Evolutionary conservation across 345 rosid species (phyloP).

Genomic region (Streptanthus diversifolius): DNA sequence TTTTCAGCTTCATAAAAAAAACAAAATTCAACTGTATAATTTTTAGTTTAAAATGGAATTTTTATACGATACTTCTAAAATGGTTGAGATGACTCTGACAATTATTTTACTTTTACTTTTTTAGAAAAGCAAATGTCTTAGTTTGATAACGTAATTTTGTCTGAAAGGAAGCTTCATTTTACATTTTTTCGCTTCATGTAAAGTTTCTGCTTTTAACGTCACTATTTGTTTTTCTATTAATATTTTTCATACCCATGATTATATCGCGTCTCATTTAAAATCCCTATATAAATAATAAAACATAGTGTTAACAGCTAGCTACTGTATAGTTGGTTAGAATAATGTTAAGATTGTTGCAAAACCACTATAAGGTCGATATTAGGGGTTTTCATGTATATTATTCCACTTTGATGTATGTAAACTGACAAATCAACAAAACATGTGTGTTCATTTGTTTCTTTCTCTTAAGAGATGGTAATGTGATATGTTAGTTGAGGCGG

Average conservation of each 20-base stretch:
- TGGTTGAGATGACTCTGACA: neutral
- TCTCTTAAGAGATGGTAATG: neutral
- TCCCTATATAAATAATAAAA: neutral
- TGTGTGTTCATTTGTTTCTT: neutral
- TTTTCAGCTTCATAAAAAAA: neutral
- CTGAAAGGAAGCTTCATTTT: constrained; percentile 14
- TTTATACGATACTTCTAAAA: neutral
- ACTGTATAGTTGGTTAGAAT: neutral
- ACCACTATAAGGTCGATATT: neutral
- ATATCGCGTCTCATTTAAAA: neutral
- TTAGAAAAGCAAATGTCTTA: constrained; percentile 6
- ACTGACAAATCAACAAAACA: neutral
- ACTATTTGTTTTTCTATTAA: neutral
- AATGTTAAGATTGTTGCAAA: neutral
- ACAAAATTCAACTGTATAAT: neutral
- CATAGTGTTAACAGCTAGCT: neutral
- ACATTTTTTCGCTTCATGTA: neutral
- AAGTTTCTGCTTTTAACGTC: constrained; percentile 22
- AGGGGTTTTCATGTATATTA: neutral
- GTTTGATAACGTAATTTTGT: neutral
- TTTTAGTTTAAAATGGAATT: neutral
- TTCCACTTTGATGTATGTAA: neutral
- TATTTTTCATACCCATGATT: constrained; percentile 9
- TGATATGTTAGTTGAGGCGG: neutral
- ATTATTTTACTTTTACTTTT: constrained; percentile 2